A percentile compares a stretch with the other conserved stretches of the same genome.
phyloP scores from a whole-genome alignment of 495 filamentous ascomycete species.

The Wilcoxina mikolae region DNA sequence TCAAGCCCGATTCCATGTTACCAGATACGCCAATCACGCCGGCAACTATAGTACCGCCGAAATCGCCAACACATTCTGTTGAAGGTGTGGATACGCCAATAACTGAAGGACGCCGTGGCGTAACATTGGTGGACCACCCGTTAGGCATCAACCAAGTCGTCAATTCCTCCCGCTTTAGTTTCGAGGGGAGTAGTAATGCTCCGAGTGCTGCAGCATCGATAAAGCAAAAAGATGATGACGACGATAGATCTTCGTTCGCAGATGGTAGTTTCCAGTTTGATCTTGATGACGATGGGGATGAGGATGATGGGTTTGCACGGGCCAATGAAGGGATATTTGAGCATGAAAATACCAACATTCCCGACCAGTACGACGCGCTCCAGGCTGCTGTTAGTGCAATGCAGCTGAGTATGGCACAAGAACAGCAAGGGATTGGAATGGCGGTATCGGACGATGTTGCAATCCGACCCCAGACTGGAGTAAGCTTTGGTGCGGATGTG shows the following conservation, averaged over 20 bases:
- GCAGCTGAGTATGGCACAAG: neutral
- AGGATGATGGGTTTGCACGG: constrained; percentile 40
- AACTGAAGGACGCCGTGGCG: constrained; percentile 16
- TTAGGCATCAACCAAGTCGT: constrained; percentile 43
- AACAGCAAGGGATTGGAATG: constrained; percentile 13
- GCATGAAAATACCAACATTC: neutral
- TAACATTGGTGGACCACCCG: constrained; percentile 29
- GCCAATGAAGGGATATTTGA: constrained; percentile 23
- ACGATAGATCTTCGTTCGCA: constrained; percentile 31
- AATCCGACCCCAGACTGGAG: neutral
- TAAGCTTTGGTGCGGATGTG: neutral
- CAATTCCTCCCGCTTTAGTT: constrained; percentile 57
- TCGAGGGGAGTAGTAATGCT: constrained; percentile 42
- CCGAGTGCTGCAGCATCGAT: constrained; percentile 16
- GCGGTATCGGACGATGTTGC: constrained; percentile 5
- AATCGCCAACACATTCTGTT: neutral
- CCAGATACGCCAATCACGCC: neutral
- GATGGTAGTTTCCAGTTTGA: constrained; percentile 61
- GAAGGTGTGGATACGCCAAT: neutral
- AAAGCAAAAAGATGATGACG: constrained; percentile 37
- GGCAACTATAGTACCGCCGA: neutral
- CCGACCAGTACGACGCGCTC: neutral
- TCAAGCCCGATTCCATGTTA: neutral
- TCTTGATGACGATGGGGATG: constrained; percentile 45
- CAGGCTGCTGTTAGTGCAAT: constrained; percentile 3